These are phyloP conservation scores for Lachnellula willkommii DNA, from an alignment of 2,329 filamentous ascomycete genomes.

Conservation along the genomic window DNA sequence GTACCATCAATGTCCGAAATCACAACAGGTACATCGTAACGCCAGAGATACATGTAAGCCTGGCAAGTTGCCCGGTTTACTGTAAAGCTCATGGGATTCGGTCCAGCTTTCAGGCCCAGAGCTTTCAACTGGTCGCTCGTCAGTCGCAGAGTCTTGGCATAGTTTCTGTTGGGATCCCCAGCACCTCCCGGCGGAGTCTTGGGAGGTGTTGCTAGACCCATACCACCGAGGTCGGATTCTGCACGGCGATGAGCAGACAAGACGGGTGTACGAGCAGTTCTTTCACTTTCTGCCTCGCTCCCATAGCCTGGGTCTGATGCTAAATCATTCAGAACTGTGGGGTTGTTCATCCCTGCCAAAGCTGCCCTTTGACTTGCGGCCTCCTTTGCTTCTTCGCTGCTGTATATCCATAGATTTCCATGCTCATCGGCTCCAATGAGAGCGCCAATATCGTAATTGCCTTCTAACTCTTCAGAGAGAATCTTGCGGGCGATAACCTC, in stretches of 20 bases:
- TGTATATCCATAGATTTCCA: slow-evolving; percentile 99
- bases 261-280: slow-evolving; percentile 41
- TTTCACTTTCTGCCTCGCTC: slow-evolving; percentile 70
- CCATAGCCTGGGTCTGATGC: slow-evolving; percentile 92
- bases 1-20: slow-evolving; percentile 99
- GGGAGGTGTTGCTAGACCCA: slow-evolving; percentile 57
- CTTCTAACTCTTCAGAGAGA: slow-evolving; percentile 85
- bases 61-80: slow-evolving; percentile 91
- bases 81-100: slow-evolving; percentile 91
- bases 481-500: slow-evolving; percentile 93
- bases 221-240: slow-evolving; percentile 59
- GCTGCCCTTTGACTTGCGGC: slow-evolving; percentile 65
- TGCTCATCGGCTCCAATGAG: slow-evolving; percentile 92
- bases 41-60: slow-evolving; percentile 92
- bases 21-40: slow-evolving; percentile 83
- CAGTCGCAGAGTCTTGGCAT: slow-evolving; percentile 90
- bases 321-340: slow-evolving; percentile 50
- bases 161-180: slow-evolving; percentile 74
- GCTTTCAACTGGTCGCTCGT: slow-evolving; percentile 94
- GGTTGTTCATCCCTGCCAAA: slow-evolving; percentile 40
- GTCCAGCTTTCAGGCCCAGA: slow-evolving; percentile 73
- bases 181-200: slow-evolving; percentile 59
- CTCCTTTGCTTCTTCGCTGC: slow-evolving; percentile 92
- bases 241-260: slow-evolving; percentile 48
- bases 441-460: slow-evolving; percentile 92